These are phyloP conservation scores for Torulaspora gathmanii DNA, from an alignment of 805 yeast species.

Conservation along the genomic window DNA sequence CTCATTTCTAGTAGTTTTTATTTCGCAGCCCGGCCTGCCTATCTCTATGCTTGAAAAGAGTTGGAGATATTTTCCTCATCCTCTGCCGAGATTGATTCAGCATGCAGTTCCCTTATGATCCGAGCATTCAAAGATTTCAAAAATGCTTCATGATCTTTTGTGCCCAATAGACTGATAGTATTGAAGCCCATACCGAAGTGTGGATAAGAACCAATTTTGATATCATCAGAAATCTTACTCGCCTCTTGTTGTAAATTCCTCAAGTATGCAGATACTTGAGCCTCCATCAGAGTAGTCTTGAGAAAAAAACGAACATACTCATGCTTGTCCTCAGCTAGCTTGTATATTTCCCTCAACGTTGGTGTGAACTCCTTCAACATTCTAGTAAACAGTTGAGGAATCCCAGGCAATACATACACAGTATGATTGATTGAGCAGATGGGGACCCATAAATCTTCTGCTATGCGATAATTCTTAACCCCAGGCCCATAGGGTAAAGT, in stretches of 20 bases:
- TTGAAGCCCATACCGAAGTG: slow-evolving; percentile 60
- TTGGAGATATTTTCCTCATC: slow-evolving; percentile 46
- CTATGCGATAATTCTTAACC: slow-evolving; percentile 46
- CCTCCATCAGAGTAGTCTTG: slow-evolving; percentile 56
- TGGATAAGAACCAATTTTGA: slow-evolving; percentile 84
- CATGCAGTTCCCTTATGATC: slow-evolving; percentile 46
- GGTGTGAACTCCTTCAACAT: slow-evolving; percentile 47
- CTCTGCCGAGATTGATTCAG: slow-evolving; percentile 51
- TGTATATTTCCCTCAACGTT: slow-evolving; percentile 36
- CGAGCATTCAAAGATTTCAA: slow-evolving; percentile 45
- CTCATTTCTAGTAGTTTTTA: neutral
- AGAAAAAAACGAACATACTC: slow-evolving; percentile 50
- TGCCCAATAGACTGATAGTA: slow-evolving; percentile 73
- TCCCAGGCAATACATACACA: slow-evolving; percentile 76
- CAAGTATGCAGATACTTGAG: slow-evolving; percentile 63
- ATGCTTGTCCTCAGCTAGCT: slow-evolving; percentile 32
- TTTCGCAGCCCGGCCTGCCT: neutral
- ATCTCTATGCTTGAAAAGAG: neutral
- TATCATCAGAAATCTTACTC: slow-evolving; percentile 28
- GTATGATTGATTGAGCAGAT: slow-evolving; percentile 61
- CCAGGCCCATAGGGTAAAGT: slow-evolving; percentile 53
- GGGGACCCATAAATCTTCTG: slow-evolving; percentile 75
- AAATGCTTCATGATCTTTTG: slow-evolving; percentile 35
- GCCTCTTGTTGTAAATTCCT: slow-evolving; percentile 46
- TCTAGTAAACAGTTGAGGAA: slow-evolving; percentile 65